Base-by-base conservation (phyloP, 2,329 filamentous ascomycete species). In the Botrytis porri region DNA sequence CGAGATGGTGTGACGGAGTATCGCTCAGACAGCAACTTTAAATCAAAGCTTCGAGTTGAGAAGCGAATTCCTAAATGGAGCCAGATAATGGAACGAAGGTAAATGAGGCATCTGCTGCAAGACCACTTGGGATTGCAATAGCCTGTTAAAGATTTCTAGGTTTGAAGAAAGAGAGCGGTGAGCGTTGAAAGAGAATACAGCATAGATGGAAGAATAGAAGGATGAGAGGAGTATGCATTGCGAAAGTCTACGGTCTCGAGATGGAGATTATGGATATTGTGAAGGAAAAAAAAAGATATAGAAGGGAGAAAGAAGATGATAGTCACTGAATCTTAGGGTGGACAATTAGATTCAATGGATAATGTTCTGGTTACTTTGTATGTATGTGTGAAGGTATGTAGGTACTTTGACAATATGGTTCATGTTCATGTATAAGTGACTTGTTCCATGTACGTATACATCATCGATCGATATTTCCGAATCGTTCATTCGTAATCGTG, bases 91-190 rank as follows among this genome's bases (percentile, higher is more conserved):
- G 32, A 41, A 41, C 6, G 10, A 12, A 57, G 48, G 10, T 25
- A 43, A 57, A 18, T 32, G 35, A 67, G 48, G 65, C 65, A 67
- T n/a, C 45, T 39, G 35, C 35, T 57, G 48, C 65, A 39, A 57
- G 65, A 32, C 18, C 64, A 67, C 64, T 67, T 41, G 48, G 35
- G n/a, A 29, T 57, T 20, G 35, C 48, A 39, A 54, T 5, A 54
- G 35, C 48, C 48, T 32, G 48, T 57, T 16, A 51, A 57, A 41
- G 65, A n/a, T 41, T 41, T n/a, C 10, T 32, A 29, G 48, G 48
- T n/a, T 67, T 41, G 25, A 43, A 32, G 48, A 57, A 41, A 57
- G 20, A 54, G 45, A 54, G 64, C 64, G 64, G 64, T 66, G 32
- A 29, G n/a, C 37, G 29, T 29, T 20, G 8, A 39, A 22, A 7